phyloP scores from a whole-genome alignment of 2,329 filamentous ascomycete genomes.

The Cryphonectria japonica region DNA sequence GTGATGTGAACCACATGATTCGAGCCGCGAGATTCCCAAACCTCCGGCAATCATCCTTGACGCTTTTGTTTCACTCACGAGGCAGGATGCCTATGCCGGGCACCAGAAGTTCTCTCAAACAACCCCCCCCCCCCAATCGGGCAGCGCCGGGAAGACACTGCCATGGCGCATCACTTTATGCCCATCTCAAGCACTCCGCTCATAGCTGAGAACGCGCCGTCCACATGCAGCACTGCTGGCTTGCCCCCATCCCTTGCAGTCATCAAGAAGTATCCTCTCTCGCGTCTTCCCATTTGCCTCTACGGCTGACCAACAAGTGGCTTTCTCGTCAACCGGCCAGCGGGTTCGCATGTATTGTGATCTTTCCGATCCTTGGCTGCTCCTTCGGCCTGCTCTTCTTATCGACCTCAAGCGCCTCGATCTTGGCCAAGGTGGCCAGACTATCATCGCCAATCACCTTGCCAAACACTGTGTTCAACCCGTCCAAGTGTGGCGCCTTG shows the following conservation, averaged over 20 bases:
- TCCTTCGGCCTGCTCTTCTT: conserved; percentile 77
- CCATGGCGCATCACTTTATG: neutral
- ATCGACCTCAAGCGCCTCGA: conserved; percentile 75
- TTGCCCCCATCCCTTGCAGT: neutral
- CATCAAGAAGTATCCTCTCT: neutral
- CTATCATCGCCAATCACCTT: conserved; percentile 70
- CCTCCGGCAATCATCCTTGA: neutral
- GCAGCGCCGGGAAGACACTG: neutral
- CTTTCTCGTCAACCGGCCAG: conserved; percentile 59
- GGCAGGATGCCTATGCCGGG: neutral
- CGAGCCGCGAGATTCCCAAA: neutral
- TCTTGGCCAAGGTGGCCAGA: conserved; percentile 66
- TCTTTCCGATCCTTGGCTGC: conserved; percentile 65
- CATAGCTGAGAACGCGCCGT: neutral
- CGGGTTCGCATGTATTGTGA: conserved; percentile 81
- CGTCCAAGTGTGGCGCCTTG: conserved; percentile 78
- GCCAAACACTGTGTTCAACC: conserved; percentile 83
- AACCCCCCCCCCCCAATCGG: neutral
- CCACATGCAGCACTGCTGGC: neutral
- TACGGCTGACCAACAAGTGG: neutral
- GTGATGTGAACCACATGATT: neutral
- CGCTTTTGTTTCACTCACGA: neutral
- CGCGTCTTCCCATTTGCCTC: neutral
- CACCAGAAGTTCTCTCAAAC: neutral
- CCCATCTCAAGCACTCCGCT: neutral